Evolutionary conservation across 2,329 filamentous ascomycete genomes (phyloP).

Genomic region (Ceratocystis eucalypticola): DNA sequence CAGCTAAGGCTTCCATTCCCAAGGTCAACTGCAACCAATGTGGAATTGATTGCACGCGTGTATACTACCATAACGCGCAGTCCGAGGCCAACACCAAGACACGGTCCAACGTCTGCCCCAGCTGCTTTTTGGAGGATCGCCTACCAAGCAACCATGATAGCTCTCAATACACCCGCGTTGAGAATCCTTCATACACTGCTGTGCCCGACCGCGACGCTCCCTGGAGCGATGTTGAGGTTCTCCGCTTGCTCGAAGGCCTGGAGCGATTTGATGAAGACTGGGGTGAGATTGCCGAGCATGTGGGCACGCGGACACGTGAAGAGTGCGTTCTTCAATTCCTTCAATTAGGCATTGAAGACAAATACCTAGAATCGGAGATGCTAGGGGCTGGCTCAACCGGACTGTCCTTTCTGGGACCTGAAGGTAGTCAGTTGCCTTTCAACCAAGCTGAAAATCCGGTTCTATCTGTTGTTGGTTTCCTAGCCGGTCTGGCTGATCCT

Average conservation of each 20-base stretch:
- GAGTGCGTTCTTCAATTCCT: constrained; percentile 96
- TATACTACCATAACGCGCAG: constrained; percentile 47
- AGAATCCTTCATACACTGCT: constrained; percentile 70
- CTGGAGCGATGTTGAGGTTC: constrained; percentile 80
- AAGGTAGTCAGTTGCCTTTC: constrained; percentile 74
- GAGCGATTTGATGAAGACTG: constrained; percentile 94
- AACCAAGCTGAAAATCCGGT: constrained; percentile 90
- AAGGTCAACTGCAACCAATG: constrained; percentile 80
- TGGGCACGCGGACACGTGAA: constrained; percentile 79
- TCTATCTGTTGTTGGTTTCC: constrained; percentile 87
- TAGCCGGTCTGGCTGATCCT: constrained; percentile 82
- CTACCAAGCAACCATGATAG: constrained; percentile 67
- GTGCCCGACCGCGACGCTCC: constrained; percentile 72
- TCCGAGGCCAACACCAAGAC: constrained; percentile 47
- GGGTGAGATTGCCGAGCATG: constrained; percentile 83
- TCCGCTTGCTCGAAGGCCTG: constrained; percentile 80
- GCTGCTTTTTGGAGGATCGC: constrained; percentile 74
- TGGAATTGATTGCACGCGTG: constrained; percentile 68
- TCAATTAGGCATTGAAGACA: constrained; percentile 92
- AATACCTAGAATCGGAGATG: constrained; percentile 71
- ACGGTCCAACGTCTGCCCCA: constrained; percentile 81
- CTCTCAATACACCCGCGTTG: constrained; percentile 74
- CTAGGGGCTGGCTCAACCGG: constrained; percentile 40
- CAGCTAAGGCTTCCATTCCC: constrained; percentile 51
- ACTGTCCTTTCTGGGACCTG: constrained; percentile 53